Evolutionary conservation across 108 stramenopile genomes (phyloP).

Genomic region (Seminavis robusta): DNA sequence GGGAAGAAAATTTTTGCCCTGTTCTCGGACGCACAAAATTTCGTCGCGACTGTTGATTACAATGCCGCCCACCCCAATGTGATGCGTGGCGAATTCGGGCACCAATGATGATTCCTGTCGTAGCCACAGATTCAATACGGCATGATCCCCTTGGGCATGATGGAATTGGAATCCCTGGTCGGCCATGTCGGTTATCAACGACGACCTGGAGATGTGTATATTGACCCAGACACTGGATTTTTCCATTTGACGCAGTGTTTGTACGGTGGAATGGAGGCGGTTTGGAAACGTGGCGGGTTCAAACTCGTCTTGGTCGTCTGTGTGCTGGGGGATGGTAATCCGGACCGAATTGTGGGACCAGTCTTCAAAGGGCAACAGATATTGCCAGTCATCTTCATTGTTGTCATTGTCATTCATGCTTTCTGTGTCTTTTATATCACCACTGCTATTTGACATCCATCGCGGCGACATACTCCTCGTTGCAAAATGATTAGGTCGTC

Average conservation of each 20-base stretch:
- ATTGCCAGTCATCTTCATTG: constrained; percentile 10
- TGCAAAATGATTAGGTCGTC: no score
- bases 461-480: no score
- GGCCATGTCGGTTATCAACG: constrained; percentile 42
- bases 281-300: constrained; percentile 29
- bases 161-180: constrained; percentile 53
- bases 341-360: constrained; percentile 58
- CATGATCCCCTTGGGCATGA: constrained; percentile 50
- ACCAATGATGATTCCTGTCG: constrained; percentile 42
- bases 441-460: no score
- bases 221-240: constrained; percentile 72
- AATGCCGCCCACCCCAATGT: constrained; percentile 69
- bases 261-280: constrained; percentile 42
- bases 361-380: constrained; percentile 50
- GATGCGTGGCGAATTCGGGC: constrained; percentile 72
- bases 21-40: constrained; percentile 74
- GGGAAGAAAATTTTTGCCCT: constrained; percentile 60
- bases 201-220: constrained; percentile 55
- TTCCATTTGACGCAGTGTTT: constrained; percentile 21
- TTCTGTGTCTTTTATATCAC: no score
- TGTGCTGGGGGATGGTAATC: constrained; percentile 36
- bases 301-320: constrained; percentile 20
- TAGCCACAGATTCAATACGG: constrained; percentile 61
- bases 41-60: constrained; percentile 61
- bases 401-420: no score